Evolutionary conservation across 768 basidiomycete genomes (phyloP), one percentile per base, ranked within the genome.

Genomic region (Mycena polygramma): DNA sequence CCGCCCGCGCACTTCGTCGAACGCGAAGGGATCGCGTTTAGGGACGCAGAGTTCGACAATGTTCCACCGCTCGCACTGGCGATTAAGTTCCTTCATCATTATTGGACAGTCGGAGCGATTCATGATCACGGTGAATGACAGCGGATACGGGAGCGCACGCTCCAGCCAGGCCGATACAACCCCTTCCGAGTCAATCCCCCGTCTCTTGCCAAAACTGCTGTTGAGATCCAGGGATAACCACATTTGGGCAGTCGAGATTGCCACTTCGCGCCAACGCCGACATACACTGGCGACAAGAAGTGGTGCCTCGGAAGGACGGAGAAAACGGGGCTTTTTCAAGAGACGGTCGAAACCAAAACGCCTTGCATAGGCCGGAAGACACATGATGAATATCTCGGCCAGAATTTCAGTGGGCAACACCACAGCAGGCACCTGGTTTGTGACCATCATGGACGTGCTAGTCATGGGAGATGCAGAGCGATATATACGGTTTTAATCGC

Each of bases 61-160:
- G 35, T 17, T 15, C 64, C 64, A 66, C 37, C 55, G 54, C 19
- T 66, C 64, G 36, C 55, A 57, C 8, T 66, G 55, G n/a, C 55
- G 37, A 39, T 22, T 66, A 45, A 66, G 20, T 39, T 66, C 41
- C 17, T 57, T 26, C 46, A 51, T 22, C 26, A 14, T 11, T 37
- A 4, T 4, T 6, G 36, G 64, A 13, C 57, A 17, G 30, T 37
- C 10, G 11, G 20, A 35, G 6, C 7, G 13, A 4, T 46, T n/a
- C n/a, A n/a, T n/a, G n/a, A n/a, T 9, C 39, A 63, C 11, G 43
- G 41, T 46, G 13, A 63, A 63, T 15, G 54, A 49, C 36, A 49
- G 48, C 39, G 64, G 55, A 41, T 57, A 57, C 43, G 54, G 54
- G 4, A 37, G 43, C 19, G 64, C 48, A 22, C 64, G 55, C 13